Evolutionary conservation across 208 protist genomes (phyloP).

Genomic region (Lotmaria passim): DNA sequence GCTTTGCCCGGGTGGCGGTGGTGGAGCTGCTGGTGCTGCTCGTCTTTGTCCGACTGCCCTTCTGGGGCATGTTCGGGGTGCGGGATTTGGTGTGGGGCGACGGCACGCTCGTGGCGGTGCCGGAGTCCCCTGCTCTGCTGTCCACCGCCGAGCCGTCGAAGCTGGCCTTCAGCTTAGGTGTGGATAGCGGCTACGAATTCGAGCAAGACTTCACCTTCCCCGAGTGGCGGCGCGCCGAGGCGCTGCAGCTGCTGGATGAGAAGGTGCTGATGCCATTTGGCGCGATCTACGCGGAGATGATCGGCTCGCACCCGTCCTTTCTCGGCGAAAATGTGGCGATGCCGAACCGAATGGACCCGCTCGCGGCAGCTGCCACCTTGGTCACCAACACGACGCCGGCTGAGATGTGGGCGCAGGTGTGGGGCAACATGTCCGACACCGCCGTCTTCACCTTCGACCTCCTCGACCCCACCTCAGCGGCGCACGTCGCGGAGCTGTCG

Average conservation of each 20-base stretch:
- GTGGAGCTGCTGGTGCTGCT: slow-evolving; percentile 58
- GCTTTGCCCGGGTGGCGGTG: slow-evolving; percentile 50
- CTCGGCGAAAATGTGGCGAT: not conserved
- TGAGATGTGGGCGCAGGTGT: slow-evolving; percentile 32
- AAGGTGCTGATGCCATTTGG: slow-evolving; percentile 30
- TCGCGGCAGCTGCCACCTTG: slow-evolving; percentile 9
- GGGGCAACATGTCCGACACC: slow-evolving; percentile 38
- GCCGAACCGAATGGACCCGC: slow-evolving; percentile 10
- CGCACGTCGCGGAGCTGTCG: slow-evolving; percentile 12
- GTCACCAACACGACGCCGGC: slow-evolving; percentile 2
- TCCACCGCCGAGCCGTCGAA: not conserved
- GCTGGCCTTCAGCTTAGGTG: slow-evolving; percentile 13
- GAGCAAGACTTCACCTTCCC: slow-evolving; percentile 10
- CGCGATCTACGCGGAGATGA: slow-evolving; percentile 17
- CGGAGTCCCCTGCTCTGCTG: not conserved
- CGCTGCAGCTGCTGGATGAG: slow-evolving; percentile 20
- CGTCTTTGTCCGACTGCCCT: slow-evolving; percentile 59
- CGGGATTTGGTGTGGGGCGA: slow-evolving; percentile 33
- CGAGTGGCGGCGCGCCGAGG: slow-evolving; percentile 25
- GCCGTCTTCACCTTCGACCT: slow-evolving; percentile 31
- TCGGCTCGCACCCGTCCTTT: slow-evolving; percentile 11
- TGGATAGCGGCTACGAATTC: not conserved
- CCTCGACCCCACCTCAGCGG: slow-evolving; percentile 15
- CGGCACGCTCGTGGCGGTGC: slow-evolving; percentile 3
- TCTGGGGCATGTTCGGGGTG: slow-evolving; percentile 33